Percentiles rank a stretch among this genome's conserved stretches.
Evolutionary conservation across 2,329 filamentous ascomycete species (phyloP).

Genomic region (Trichoderma sp.): DNA sequence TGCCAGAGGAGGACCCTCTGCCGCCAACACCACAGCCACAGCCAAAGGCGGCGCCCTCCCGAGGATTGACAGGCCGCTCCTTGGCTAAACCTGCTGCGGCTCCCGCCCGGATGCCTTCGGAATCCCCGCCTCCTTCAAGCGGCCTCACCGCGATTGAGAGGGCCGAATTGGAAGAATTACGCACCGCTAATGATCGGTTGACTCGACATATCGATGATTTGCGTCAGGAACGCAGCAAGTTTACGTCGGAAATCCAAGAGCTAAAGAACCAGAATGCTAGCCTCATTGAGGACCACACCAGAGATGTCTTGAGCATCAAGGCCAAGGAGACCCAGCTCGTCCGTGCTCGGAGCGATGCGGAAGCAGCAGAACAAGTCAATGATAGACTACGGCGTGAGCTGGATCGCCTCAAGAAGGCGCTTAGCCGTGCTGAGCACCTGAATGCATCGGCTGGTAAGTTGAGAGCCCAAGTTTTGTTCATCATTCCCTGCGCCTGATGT

Average conservation of each 20-base stretch:
- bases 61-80: constrained; percentile 81
- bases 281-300: constrained; percentile 93
- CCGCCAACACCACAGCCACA: constrained; percentile 54
- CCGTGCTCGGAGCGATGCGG: constrained; percentile 82
- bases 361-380: constrained; percentile 81
- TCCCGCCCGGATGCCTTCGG: constrained; percentile 47
- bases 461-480: not conserved
- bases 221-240: constrained; percentile 74
- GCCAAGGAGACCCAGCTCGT: constrained; percentile 98
- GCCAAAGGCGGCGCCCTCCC: constrained; percentile 60
- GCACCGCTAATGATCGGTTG: constrained; percentile 76
- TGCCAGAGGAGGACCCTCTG: constrained; percentile 57
- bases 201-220: constrained; percentile 74
- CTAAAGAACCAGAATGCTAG: constrained; percentile 96
- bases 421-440: constrained; percentile 58
- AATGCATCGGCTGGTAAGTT: constrained; percentile 35
- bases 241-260: constrained; percentile 85
- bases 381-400: constrained; percentile 83
- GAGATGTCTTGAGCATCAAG: constrained; percentile 93
- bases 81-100: constrained; percentile 68
- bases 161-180: constrained; percentile 87
- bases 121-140: constrained; percentile 57
- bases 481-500: too few species aligned
- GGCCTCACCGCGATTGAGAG: constrained; percentile 77
- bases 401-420: constrained; percentile 87